Conservation (phyloP, 2,329 filamentous ascomycete species). For the Botryotinia narcissicola region DNA sequence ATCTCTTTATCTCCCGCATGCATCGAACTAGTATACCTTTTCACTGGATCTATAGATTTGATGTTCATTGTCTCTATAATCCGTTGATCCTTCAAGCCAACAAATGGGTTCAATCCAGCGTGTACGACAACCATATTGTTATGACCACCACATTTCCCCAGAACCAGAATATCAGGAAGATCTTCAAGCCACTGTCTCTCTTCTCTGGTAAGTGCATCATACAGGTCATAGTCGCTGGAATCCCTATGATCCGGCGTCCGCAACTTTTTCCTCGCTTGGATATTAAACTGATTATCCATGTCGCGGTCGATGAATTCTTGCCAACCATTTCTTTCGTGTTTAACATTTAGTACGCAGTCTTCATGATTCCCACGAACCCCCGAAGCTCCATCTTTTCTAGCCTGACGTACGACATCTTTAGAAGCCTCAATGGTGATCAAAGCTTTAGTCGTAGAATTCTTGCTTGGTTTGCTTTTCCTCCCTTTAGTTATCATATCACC, state of each 20-base stretch:
- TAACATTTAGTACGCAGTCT: background rate
- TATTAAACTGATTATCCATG: background rate
- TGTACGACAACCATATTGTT: background rate
- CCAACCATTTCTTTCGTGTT: background rate
- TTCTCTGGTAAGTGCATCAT: background rate
- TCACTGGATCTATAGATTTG: background rate
- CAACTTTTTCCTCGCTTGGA: background rate
- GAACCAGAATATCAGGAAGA: background rate
- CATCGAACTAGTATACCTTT: background rate
- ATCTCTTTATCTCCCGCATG: background rate
- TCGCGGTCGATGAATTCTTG: background rate
- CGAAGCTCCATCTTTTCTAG: background rate
- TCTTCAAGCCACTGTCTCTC: background rate
- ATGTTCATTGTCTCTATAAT: background rate
- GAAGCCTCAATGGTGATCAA: background rate
- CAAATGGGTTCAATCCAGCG: background rate
- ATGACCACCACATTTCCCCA: background rate
- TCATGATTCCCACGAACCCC: slow-evolving; percentile 6
- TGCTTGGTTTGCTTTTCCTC: background rate
- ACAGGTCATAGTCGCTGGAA: background rate
- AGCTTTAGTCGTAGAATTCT: background rate
- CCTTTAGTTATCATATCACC: slow-evolving; percentile 4
- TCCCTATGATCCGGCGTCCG: background rate
- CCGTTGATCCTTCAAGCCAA: background rate
- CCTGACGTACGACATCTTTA: background rate